Evolutionary conservation across 1,139 yeast genomes (phyloP).

Genomic region (Debaryomyces robertsiae): DNA sequence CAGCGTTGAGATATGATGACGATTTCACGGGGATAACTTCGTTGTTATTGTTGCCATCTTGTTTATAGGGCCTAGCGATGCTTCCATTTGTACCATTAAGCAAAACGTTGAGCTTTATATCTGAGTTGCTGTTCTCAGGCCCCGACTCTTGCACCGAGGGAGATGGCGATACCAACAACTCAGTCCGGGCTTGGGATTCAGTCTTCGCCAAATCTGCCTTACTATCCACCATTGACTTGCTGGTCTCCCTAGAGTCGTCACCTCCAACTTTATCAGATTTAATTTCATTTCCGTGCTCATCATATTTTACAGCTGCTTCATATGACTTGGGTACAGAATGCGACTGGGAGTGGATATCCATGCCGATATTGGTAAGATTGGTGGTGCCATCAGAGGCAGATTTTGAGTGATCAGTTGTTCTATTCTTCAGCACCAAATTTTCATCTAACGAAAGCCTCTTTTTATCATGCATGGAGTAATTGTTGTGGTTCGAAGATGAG

Average conservation of each 20-base stretch:
- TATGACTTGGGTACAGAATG: conserved; percentile 4
- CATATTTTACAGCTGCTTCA: background rate
- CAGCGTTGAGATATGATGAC: background rate
- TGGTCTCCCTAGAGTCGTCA: background rate
- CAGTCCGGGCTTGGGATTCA: background rate
- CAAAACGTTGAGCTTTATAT: background rate
- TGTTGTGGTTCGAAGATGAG: conserved; percentile 11
- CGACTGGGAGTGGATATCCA: conserved; percentile 14
- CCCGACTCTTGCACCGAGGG: conserved; percentile 9
- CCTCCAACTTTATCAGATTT: background rate
- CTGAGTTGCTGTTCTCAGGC: background rate
- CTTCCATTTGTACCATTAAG: background rate
- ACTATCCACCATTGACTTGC: background rate
- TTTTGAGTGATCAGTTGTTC: conserved; percentile 8
- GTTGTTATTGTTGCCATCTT: background rate
- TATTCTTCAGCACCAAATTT: conserved; percentile 21
- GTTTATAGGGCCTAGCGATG: background rate
- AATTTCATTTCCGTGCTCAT: background rate
- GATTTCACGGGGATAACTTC: background rate
- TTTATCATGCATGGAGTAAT: conserved; percentile 12
- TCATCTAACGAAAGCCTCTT: conserved; percentile 38
- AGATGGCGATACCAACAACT: conserved; percentile 13
- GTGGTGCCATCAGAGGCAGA: conserved; percentile 18
- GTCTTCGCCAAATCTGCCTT: background rate
- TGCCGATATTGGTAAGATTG: conserved; percentile 26